phyloP scores from a whole-genome alignment of 164 flowering plant genomes.

The Dillenia turbinata region DNA sequence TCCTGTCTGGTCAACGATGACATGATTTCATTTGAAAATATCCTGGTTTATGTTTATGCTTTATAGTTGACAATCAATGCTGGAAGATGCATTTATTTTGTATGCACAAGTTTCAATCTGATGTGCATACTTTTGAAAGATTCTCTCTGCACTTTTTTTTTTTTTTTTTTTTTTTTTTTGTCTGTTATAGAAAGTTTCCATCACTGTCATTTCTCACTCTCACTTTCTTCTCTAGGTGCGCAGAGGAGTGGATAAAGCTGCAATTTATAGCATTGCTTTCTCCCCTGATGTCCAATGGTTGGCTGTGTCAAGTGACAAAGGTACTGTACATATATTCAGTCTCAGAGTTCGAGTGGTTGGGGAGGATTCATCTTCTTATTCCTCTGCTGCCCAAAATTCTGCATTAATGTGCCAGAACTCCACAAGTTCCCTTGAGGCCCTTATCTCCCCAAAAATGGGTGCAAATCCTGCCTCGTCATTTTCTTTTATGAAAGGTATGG shows the following conservation, averaged over 20 bases:
- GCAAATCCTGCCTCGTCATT: conserved; percentile 75
- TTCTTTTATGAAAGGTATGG: conserved; percentile 87
- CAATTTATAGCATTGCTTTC: conserved; percentile 48
- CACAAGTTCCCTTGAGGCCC: conserved; percentile 53
- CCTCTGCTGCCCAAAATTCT: conserved; percentile 27
- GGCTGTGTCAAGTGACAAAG: conserved; percentile 63
- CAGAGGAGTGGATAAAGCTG: conserved; percentile 53
- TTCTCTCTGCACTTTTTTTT: background rate
- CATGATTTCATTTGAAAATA: no score
- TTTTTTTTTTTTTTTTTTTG: background rate
- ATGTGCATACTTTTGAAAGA: no score
- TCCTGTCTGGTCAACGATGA: no score
- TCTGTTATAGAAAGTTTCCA: background rate
- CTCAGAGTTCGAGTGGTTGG: conserved; percentile 73
- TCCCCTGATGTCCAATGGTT: conserved; percentile 60
- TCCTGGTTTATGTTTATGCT: no score
- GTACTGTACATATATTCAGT: conserved; percentile 53
- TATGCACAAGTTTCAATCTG: no score
- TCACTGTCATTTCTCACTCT: background rate
- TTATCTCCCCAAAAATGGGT: conserved; percentile 53
- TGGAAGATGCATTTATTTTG: no score
- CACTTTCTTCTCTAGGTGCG: conserved; percentile 37
- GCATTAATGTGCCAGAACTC: conserved; percentile 48
- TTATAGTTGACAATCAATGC: no score
- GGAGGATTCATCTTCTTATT: conserved; percentile 45